A percentile compares a stretch with the other conserved stretches of the same genome.
phyloP scores from a whole-genome alignment of 1,284 basidiomycete genomes.

The Trichosporon sp. region DNA sequence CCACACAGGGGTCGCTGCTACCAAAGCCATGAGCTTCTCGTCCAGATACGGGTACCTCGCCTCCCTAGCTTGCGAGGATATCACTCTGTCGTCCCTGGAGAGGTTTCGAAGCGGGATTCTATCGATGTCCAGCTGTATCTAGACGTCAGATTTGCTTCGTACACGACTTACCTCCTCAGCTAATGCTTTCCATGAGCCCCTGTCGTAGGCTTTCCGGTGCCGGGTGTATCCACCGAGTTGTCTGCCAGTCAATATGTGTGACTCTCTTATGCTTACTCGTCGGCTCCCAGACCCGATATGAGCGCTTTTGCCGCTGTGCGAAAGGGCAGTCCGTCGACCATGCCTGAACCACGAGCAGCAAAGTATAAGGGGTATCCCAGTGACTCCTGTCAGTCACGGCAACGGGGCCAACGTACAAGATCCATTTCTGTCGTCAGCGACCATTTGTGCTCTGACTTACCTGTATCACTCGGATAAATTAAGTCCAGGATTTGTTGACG shows the following conservation, averaged over 20 bases:
- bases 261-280: slow-evolving; percentile 57
- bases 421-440: slow-evolving; percentile 67
- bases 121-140: slow-evolving; percentile 89
- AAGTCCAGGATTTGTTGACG: slow-evolving; percentile 61
- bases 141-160: slow-evolving; percentile 1
- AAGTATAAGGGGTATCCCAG: slow-evolving; percentile 89
- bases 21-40: slow-evolving; percentile 66
- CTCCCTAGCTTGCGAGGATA: slow-evolving; percentile 84
- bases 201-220: slow-evolving; percentile 71
- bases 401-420: slow-evolving; percentile 56
- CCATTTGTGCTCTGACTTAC: slow-evolving; percentile 8
- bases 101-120: slow-evolving; percentile 85
- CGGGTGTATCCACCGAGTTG: slow-evolving; percentile 89
- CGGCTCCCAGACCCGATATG: slow-evolving; percentile 87
- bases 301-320: slow-evolving; percentile 73
- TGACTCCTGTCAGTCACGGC: slow-evolving; percentile 56
- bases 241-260: slow-evolving; percentile 22
- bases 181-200: slow-evolving; percentile 65
- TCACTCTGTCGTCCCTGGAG: slow-evolving; percentile 86
- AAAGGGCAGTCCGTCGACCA: slow-evolving; percentile 58
- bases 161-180: slow-evolving; percentile 64
- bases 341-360: slow-evolving; percentile 73
- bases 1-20: slow-evolving; percentile 70
- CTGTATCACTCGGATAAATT: slow-evolving; percentile 73
- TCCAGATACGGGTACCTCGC: slow-evolving; percentile 85